Evolutionary conservation across 495 filamentous ascomycete species (phyloP).

Genomic region (Penicillium canariense): DNA sequence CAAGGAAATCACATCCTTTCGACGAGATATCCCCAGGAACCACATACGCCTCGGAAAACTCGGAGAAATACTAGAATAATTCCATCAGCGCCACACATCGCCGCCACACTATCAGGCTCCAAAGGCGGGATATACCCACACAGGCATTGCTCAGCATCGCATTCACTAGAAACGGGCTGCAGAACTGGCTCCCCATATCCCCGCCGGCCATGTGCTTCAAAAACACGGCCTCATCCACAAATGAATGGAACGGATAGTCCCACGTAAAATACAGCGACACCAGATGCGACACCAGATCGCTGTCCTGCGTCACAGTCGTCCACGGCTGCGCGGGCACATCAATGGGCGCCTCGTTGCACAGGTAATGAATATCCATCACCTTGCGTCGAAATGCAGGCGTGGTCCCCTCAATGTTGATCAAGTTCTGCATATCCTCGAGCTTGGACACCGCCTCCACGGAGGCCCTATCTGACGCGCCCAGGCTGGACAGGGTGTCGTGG

Average conservation of each 20-base stretch:
- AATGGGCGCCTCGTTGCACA: constrained; percentile 41
- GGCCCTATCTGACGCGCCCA: neutral
- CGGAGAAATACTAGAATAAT: constrained; percentile 40
- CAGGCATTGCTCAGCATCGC: constrained; percentile 51
- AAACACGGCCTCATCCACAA: constrained; percentile 49
- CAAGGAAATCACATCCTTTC: constrained; percentile 43
- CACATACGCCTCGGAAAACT: constrained; percentile 45
- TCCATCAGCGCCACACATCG: neutral
- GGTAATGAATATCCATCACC: constrained; percentile 49
- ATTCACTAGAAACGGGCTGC: constrained; percentile 54
- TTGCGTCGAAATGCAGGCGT: constrained; percentile 38
- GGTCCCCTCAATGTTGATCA: constrained; percentile 35
- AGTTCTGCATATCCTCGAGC: constrained; percentile 31
- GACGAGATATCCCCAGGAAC: constrained; percentile 42
- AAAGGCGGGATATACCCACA: constrained; percentile 25
- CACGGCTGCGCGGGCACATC: constrained; percentile 48
- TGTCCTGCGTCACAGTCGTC: constrained; percentile 50
- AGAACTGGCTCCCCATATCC: constrained; percentile 39
- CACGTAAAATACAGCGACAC: constrained; percentile 55
- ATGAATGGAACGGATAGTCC: constrained; percentile 51
- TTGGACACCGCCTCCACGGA: constrained; percentile 5
- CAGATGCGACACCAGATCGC: constrained; percentile 52
- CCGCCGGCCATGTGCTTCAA: constrained; percentile 42
- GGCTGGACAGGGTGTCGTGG: constrained; percentile 27
- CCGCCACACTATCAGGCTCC: neutral